phyloP scores from a whole-genome alignment of 192 early-diverging fungal species.

The Coemansia erecta region DNA sequence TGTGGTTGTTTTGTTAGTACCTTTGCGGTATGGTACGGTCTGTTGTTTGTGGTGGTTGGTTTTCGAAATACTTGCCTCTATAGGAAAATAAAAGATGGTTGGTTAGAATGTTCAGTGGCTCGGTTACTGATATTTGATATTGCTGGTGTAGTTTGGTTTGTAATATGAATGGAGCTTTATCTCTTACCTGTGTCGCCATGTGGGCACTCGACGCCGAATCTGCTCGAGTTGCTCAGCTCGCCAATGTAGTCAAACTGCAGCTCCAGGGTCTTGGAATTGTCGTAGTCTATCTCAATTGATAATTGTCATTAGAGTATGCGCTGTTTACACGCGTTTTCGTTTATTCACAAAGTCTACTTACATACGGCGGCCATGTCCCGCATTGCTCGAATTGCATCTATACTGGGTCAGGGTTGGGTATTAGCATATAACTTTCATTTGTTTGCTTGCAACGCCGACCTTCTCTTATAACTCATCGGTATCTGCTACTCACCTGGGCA shows the following conservation, averaged over 20 bases:
- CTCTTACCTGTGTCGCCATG: conserved; percentile 44
- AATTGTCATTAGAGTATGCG: not conserved
- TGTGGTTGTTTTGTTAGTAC: conserved; percentile 5
- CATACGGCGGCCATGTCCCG: conserved; percentile 45
- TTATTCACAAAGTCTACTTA: conserved; percentile 16
- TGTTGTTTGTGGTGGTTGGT: not conserved
- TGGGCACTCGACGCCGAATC: conserved; percentile 33
- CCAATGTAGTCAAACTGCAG: conserved; percentile 45
- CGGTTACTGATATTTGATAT: not conserved
- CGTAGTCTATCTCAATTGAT: conserved; percentile 31
- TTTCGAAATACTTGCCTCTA: conserved; percentile 13
- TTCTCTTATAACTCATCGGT: not conserved
- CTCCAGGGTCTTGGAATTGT: conserved; percentile 26
- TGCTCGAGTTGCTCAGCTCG: conserved; percentile 16
- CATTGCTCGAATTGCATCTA: conserved; percentile 46
- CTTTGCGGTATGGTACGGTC: not conserved
- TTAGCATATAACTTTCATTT: too few relatives aligned
- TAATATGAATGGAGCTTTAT: not conserved
- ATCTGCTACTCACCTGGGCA: conserved; percentile 32
- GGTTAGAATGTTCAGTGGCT: not conserved
- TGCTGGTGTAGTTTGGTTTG: not conserved
- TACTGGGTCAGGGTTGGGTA: not conserved
- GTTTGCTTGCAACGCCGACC: not conserved
- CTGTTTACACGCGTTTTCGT: not conserved
- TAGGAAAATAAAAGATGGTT: not conserved